These are phyloP conservation scores for Gossypioides kirkii DNA, from an alignment of 345 rosid species.

Conservation along the genomic window DNA sequence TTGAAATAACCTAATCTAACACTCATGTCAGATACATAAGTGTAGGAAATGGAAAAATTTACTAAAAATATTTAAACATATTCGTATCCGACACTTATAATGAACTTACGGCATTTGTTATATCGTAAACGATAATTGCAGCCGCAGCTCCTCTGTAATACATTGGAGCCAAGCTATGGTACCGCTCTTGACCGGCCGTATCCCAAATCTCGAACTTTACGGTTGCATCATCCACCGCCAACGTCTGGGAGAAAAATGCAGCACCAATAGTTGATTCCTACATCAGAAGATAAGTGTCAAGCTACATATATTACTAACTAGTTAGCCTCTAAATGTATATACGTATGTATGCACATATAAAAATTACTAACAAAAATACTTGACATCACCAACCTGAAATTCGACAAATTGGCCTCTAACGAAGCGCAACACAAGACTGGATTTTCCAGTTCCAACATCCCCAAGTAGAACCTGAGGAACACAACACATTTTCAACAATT, in stretches of 20 bases:
- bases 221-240: conserved; percentile 89
- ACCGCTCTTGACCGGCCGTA: conserved; percentile 49
- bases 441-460: conserved; percentile 68
- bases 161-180: conserved; percentile 99
- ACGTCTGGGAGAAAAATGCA: conserved; percentile 89
- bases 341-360: too few species aligned
- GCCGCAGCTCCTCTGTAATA: conserved; percentile 97
- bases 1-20: too few species aligned
- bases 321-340: too few species aligned
- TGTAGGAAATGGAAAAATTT: too few species aligned
- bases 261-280: conserved; percentile 70
- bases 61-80: too few species aligned
- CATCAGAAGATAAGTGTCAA: not conserved
- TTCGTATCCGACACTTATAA: too few species aligned
- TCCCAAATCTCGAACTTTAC: conserved; percentile 83
- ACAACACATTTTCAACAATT: not conserved
- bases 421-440: not conserved
- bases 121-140: conserved; percentile 83
- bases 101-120: conserved; percentile 63
- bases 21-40: too few species aligned
- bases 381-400: not conserved
- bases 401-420: not conserved
- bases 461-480: conserved; percentile 79
- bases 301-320: not conserved
- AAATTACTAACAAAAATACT: not conserved